phyloP scores from a whole-genome alignment of 2,329 filamentous ascomycete genomes.

The Aschersonia sp. region DNA sequence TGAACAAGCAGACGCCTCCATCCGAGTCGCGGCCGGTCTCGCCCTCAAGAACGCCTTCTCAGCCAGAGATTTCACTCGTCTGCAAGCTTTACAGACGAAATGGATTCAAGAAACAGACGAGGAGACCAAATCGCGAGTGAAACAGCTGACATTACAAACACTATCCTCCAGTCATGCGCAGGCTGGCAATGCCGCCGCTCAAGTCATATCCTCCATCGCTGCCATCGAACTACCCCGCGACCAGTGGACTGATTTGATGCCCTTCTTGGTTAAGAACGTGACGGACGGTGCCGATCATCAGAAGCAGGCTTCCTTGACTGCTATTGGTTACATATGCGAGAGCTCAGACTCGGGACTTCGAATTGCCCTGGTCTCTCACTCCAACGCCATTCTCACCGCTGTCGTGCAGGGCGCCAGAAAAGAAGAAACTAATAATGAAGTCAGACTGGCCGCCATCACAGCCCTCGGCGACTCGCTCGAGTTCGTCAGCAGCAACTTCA shows the following conservation, averaged over 20 bases:
- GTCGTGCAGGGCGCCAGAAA: slow-evolving; percentile 96
- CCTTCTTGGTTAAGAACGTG: slow-evolving; percentile 79
- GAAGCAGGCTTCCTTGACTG: slow-evolving; percentile 86
- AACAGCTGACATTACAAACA: slow-evolving; percentile 80
- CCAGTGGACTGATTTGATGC: slow-evolving; percentile 90
- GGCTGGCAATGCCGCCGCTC: slow-evolving; percentile 79
- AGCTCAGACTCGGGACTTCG: slow-evolving; percentile 81
- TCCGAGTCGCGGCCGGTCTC: slow-evolving; percentile 88
- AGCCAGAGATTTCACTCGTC: slow-evolving; percentile 73
- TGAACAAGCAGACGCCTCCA: slow-evolving; percentile 66
- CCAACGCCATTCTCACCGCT: slow-evolving; percentile 93
- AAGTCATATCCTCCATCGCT: slow-evolving; percentile 91
- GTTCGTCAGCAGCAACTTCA: slow-evolving; percentile 96
- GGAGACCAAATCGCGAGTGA: slow-evolving; percentile 75
- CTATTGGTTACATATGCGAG: slow-evolving; percentile 98
- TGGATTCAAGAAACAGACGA: slow-evolving; percentile 76
- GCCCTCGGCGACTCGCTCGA: slow-evolving; percentile 93
- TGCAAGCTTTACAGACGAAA: slow-evolving; percentile 84
- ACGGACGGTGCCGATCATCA: slow-evolving; percentile 73
- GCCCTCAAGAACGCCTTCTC: slow-evolving; percentile 98
- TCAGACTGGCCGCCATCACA: slow-evolving; percentile 83
- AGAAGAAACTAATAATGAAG: slow-evolving; percentile 84
- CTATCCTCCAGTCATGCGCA: slow-evolving; percentile 65
- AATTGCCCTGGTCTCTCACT: slow-evolving; percentile 68
- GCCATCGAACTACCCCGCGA: slow-evolving; percentile 85